These are phyloP conservation scores for Murraya paniculata DNA, from an alignment of 345 rosid species.

Conservation along the genomic window DNA sequence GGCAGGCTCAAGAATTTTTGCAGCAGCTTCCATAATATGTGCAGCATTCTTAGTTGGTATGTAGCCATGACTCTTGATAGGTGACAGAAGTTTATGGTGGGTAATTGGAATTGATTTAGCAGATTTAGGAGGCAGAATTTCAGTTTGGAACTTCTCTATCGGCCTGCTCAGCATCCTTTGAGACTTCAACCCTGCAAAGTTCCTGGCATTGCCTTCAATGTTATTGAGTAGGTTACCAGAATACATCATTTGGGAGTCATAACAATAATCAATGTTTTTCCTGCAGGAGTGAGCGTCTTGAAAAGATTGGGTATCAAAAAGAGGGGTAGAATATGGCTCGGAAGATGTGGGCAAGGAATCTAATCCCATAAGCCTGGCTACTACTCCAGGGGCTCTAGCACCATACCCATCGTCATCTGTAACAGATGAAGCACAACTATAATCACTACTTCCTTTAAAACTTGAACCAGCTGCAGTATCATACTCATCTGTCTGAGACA, in stretches of 20 bases:
- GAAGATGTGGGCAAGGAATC: constrained; percentile 69
- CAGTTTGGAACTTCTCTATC: constrained; percentile 90
- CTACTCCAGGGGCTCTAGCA: constrained; percentile 77
- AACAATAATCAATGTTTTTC: constrained; percentile 50
- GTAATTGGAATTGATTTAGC: constrained; percentile 94
- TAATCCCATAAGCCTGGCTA: constrained; percentile 98
- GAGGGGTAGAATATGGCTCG: constrained; percentile 56
- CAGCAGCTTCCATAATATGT: constrained; percentile 96
- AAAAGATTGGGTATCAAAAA: constrained; percentile 61
- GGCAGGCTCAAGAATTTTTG: constrained; percentile 64
- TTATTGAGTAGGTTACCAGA: constrained; percentile 50
- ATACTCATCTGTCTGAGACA: constrained; percentile 66
- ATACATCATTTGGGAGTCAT: constrained; percentile 44
- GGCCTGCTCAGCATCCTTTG: constrained; percentile 53
- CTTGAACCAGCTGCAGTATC: constrained; percentile 47
- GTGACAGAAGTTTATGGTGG: constrained; percentile 87
- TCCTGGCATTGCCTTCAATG: constrained; percentile 37
- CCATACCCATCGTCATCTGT: constrained; percentile 87
- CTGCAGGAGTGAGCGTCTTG: constrained; percentile 37
- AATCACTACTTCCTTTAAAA: constrained; percentile 56
- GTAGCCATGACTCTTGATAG: constrained; percentile 86
- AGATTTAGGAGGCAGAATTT: constrained; percentile 85
- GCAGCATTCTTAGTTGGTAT: constrained; percentile 80
- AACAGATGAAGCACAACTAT: constrained; percentile 91
- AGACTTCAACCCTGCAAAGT: constrained; percentile 40